Evolutionary conservation across 139 green algal species (phyloP).

Genomic region (Penium margaritaceum): DNA sequence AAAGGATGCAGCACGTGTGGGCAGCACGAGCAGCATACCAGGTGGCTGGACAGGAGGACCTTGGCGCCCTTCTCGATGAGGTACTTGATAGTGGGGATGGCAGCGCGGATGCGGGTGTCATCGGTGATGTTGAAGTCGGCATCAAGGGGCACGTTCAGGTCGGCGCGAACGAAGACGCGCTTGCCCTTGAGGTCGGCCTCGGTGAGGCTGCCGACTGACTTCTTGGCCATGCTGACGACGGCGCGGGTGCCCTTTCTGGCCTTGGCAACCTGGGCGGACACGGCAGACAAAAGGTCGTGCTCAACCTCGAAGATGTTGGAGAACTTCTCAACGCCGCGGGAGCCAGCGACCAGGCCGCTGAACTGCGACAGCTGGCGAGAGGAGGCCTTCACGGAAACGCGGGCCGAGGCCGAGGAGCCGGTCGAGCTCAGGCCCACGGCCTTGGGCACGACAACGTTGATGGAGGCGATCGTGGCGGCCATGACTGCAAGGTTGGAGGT

Average conservation of each 20-base stretch:
- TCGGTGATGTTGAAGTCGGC: conserved; percentile 84
- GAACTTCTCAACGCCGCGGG: conserved; percentile 37
- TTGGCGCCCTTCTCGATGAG: conserved; percentile 93
- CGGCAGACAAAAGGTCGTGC: conserved; percentile 30
- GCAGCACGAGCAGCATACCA: conserved; percentile 53
- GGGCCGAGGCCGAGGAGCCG: not conserved
- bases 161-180: conserved; percentile 71
- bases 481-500: too few species aligned
- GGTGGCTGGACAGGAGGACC: conserved; percentile 89
- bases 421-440: not conserved
- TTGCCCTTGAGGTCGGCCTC: conserved; percentile 94
- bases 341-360: conserved; percentile 33
- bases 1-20: not conserved
- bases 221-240: conserved; percentile 64
- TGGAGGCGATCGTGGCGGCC: not conserved
- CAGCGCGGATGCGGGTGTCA: conserved; percentile 93
- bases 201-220: conserved; percentile 78
- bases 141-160: conserved; percentile 98
- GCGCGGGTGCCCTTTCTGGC: conserved; percentile 23
- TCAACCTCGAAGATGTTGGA: conserved; percentile 40
- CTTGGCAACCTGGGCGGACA: conserved; percentile 17
- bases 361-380: conserved; percentile 1
- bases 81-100: conserved; percentile 85
- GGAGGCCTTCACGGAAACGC: not conserved
- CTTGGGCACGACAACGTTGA: not conserved